Base-by-base conservation (phyloP, 257 asterid genomes). In the Forsythia viridissima region DNA sequence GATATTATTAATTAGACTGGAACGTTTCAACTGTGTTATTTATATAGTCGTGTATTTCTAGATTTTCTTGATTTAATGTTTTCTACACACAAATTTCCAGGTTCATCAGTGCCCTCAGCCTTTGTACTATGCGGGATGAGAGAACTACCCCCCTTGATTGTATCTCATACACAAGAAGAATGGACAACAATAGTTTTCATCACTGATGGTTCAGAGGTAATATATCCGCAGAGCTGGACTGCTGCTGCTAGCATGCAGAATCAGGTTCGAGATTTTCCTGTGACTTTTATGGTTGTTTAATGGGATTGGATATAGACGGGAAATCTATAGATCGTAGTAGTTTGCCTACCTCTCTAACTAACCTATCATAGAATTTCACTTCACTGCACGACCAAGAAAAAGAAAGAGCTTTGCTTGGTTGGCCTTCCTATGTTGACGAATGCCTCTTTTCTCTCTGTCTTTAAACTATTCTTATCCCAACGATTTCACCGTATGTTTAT, bases 21-120 rank as follows among this genome's bases (percentile, higher is more conserved):
- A 11, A 51, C 8, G 21, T 51, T 5, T 16, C n/a, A 3, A 3
- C 8, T 51, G 5, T 16, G 61, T 16, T 2, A 51, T 51, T 51
- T 51, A 51, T 16, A 72, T 59, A 1, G 42, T 41, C 6, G 5
- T 40, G 40, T 13, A 38, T 52, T 71, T 34, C 51, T 39, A 5
- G 24, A 39, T 51, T 55, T 55, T 13, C 65, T 18, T n/a, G 65
- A 55, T 55, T 55, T 55, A 55, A 55, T 8, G n/a, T 0, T 18
- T 48, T 12, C n/a, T 48, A 48, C 20, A 57, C 66, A 57, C n/a
- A 24, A 20, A n/a, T 81, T 74, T 48, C 79, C 88, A 93, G 99
- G 99, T 82, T 88, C 98, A 70, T 92, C 98, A 11, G 85, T 95
- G 81, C 99, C 99, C 42, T 92, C 99, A 7, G 92, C 89, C 12